Percentiles rank a stretch among this genome's conserved stretches.
Conservation (phyloP, 768 basidiomycete species). For the Hortiboletus flavorubellus region DNA sequence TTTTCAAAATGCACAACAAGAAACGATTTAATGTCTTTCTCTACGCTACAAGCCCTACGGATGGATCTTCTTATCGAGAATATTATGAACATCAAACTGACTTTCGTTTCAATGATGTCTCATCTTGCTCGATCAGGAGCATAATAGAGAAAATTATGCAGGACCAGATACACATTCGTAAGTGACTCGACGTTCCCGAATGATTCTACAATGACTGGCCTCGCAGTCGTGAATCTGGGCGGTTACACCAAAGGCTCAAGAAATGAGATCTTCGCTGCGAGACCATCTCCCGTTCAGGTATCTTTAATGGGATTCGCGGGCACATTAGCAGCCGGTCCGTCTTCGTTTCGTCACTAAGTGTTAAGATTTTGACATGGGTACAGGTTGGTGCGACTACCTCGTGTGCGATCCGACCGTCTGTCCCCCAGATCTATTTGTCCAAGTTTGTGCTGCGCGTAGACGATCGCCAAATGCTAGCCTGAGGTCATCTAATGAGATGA, state of each 20-base stretch:
- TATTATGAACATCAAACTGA: conserved; percentile 40
- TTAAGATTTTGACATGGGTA: not conserved
- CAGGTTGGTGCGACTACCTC: conserved; percentile 49
- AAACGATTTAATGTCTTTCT: conserved; percentile 40
- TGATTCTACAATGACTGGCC: not conserved
- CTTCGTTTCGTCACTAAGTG: not conserved
- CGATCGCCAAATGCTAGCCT: not conserved
- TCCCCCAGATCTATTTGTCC: conserved; percentile 38
- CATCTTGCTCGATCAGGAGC: conserved; percentile 33
- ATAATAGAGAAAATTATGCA: conserved; percentile 39
- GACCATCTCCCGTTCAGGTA: conserved; percentile 47
- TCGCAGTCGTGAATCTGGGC: conserved; percentile 41
- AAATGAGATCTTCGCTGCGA: conserved; percentile 51
- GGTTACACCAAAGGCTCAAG: conserved; percentile 52
- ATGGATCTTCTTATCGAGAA: conserved; percentile 41
- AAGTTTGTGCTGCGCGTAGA: conserved; percentile 28
- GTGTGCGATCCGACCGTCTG: conserved; percentile 43
- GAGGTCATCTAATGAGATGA: not conserved
- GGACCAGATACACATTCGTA: conserved; percentile 47
- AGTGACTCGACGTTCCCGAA: conserved; percentile 12
- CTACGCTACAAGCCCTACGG: conserved; percentile 49
- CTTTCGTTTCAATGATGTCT: conserved; percentile 41
- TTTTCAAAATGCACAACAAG: conserved; percentile 42
- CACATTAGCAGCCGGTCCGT: conserved; percentile 38
- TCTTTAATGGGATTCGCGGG: conserved; percentile 52